phyloP scores from a whole-genome alignment of 1,139 yeast genomes.

The Candida anutae region DNA sequence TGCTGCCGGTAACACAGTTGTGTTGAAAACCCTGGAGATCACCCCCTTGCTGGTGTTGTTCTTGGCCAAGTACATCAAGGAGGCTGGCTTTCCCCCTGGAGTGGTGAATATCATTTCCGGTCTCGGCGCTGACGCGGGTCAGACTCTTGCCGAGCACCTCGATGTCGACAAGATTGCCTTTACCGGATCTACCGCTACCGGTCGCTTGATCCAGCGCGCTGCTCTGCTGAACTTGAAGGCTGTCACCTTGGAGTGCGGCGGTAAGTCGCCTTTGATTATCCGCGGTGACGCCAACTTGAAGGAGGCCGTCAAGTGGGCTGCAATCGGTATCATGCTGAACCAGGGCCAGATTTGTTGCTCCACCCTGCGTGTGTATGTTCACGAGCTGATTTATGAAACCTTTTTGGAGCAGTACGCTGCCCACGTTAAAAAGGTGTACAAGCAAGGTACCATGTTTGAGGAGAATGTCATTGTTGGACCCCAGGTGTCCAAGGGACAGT shows the following conservation, averaged over 20 bases:
- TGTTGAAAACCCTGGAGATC: conserved; percentile 60
- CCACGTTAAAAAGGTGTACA: conserved; percentile 33
- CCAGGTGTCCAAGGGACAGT: conserved; percentile 62
- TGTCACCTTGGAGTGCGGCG: conserved; percentile 88
- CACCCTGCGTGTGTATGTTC: conserved; percentile 39
- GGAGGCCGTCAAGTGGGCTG: conserved; percentile 79
- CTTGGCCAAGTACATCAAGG: conserved; percentile 45
- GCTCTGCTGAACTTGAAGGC: conserved; percentile 63
- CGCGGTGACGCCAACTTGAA: conserved; percentile 73
- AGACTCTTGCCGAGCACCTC: conserved; percentile 48
- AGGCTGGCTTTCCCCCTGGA: conserved; percentile 70
- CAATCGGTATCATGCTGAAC: conserved; percentile 75
- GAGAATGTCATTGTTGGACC: conserved; percentile 66
- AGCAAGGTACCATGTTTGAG: conserved; percentile 54
- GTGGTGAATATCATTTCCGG: conserved; percentile 58
- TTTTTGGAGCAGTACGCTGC: conserved; percentile 40
- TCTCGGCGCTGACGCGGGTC: conserved; percentile 48
- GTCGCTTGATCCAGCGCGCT: conserved; percentile 47
- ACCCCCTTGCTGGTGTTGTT: conserved; percentile 57
- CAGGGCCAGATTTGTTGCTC: conserved; percentile 48
- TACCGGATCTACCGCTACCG: conserved; percentile 59
- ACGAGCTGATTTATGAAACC: conserved; percentile 33
- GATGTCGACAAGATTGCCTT: conserved; percentile 60
- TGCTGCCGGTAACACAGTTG: conserved; percentile 61
- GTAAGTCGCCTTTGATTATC: conserved; percentile 70